A percentile compares a stretch with the other conserved stretches of the same genome.
These are phyloP conservation scores for Phytophthora sp. DNA, from an alignment of 352 stramenopile genomes.

Conservation along the genomic window DNA sequence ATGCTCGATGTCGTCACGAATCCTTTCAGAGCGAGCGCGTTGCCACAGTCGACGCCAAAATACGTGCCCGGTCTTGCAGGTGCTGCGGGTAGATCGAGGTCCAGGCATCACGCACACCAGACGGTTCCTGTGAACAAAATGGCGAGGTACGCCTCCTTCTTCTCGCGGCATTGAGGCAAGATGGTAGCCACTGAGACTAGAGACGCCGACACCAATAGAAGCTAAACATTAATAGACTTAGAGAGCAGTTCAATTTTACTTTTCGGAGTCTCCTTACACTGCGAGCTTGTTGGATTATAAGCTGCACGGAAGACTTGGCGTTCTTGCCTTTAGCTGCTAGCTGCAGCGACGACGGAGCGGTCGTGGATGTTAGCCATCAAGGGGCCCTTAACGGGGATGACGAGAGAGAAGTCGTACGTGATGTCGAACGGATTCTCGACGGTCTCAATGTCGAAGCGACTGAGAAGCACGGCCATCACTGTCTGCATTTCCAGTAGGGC, in stretches of 20 bases:
- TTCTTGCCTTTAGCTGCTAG: constrained; percentile 15
- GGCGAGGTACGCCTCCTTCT: constrained; percentile 9
- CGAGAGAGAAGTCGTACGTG: constrained; percentile 48
- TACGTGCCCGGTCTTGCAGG: not conserved
- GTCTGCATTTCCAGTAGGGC: constrained; percentile 59
- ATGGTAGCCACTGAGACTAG: too few relatives aligned
- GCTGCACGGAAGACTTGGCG: too few relatives aligned
- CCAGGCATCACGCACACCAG: not conserved
- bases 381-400: constrained; percentile 42
- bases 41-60: not conserved
- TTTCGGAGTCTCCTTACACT: too few relatives aligned
- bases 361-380: constrained; percentile 34
- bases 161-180: constrained; percentile 14
- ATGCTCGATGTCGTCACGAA: not conserved
- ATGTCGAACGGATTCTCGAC: constrained; percentile 43
- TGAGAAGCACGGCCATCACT: constrained; percentile 42
- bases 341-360: not conserved
- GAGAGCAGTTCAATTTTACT: too few relatives aligned
- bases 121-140: constrained; percentile 2
- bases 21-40: not conserved
- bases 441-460: constrained; percentile 44
- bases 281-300: too few relatives aligned
- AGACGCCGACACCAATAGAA: not conserved
- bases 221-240: not conserved
- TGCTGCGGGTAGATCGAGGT: not conserved